Conservation (phyloP, 495 filamentous ascomycete genomes). For the Penicillium macrosclerotiorum region DNA sequence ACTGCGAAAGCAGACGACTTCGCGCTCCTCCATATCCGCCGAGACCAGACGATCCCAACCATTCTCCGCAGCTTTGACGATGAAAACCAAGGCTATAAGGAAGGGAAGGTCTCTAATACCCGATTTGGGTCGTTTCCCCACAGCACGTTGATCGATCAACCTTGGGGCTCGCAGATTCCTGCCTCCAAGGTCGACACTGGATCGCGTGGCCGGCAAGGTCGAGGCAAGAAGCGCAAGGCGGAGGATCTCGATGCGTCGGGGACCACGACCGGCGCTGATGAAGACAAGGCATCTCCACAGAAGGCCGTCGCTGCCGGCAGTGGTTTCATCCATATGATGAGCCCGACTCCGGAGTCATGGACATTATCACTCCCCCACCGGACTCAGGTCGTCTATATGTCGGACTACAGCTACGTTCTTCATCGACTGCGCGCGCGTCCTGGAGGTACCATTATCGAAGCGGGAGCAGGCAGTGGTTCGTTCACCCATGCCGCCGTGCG, state of each 20-base stretch:
- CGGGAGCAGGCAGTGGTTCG: constrained; percentile 88
- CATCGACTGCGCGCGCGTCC: constrained; percentile 81
- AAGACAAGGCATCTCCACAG: constrained; percentile 25
- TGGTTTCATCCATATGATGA: constrained; percentile 87
- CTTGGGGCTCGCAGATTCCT: constrained; percentile 88
- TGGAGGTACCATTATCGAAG: constrained; percentile 81
- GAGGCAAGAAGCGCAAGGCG: constrained; percentile 58
- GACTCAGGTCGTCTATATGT: constrained; percentile 96
- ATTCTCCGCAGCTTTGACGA: constrained; percentile 62
- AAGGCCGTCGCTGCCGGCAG: constrained; percentile 60
- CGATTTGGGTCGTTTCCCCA: constrained; percentile 95
- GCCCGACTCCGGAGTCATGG: constrained; percentile 92
- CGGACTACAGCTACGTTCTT: constrained; percentile 94
- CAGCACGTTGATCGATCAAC: constrained; percentile 72
- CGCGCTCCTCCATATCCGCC: constrained; percentile 77
- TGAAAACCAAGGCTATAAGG: constrained; percentile 66
- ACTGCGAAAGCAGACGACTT: constrained; percentile 55
- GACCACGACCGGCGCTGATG: constrained; percentile 23
- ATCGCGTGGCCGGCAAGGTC: constrained; percentile 60
- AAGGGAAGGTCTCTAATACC: constrained; percentile 85
- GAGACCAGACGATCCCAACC: constrained; percentile 75
- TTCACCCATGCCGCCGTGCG: constrained; percentile 90
- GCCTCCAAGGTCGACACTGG: constrained; percentile 90
- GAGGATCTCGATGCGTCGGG: constrained; percentile 37
- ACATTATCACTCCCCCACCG: constrained; percentile 85